phyloP scores from a whole-genome alignment of 495 filamentous ascomycete species.

The Umbilicaria muhlenbergii region DNA sequence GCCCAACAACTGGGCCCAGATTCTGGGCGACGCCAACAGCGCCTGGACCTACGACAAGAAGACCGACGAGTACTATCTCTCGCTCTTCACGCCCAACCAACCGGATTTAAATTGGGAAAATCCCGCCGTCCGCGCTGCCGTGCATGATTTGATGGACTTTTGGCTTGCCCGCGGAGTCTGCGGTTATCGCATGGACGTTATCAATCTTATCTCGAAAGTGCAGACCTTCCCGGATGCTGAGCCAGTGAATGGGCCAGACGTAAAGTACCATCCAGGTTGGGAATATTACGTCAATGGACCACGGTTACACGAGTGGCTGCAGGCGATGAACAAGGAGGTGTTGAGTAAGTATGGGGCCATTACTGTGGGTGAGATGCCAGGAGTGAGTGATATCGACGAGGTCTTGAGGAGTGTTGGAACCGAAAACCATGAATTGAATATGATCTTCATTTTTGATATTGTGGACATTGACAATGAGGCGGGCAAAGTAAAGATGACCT shows the following conservation, averaged over 20 bases:
- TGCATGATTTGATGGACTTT: conserved; percentile 46
- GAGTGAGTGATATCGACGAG: conserved; percentile 30
- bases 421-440: conserved; percentile 35
- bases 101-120: conserved; percentile 63
- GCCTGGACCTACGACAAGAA: conserved; percentile 46
- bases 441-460: conserved; percentile 49
- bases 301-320: conserved; percentile 42
- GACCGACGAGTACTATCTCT: conserved; percentile 48
- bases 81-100: conserved; percentile 43
- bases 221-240: conserved; percentile 36
- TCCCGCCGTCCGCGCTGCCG: conserved; percentile 35
- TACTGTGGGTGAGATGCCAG: conserved; percentile 53
- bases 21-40: conserved; percentile 33
- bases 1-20: conserved; percentile 42
- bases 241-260: not conserved
- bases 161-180: conserved; percentile 48
- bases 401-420: conserved; percentile 34
- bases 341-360: conserved; percentile 42
- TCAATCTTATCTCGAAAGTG: conserved; percentile 47
- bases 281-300: conserved; percentile 42
- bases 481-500: conserved; percentile 19
- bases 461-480: conserved; percentile 32
- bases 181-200: conserved; percentile 49
- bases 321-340: conserved; percentile 41
- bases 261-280: conserved; percentile 30